phyloP scores from a whole-genome alignment of 495 filamentous ascomycete genomes.

The Thermochaetoides thermophila region DNA sequence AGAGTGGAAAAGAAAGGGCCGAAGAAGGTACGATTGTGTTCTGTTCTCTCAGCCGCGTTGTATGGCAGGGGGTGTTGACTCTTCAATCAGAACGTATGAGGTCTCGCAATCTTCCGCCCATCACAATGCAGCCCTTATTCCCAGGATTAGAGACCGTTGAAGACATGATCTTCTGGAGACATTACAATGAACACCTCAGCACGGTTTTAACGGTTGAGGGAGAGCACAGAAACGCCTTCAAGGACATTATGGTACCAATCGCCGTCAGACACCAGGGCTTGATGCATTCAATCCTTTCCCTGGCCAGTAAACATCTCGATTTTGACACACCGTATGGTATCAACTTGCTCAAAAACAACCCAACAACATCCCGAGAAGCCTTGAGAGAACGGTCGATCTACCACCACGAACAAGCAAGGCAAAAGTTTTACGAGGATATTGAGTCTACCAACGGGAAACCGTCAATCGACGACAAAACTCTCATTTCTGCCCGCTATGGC shows the following conservation, averaged over 20 bases:
- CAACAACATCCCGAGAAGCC: conserved; percentile 24
- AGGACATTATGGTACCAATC: conserved; percentile 75
- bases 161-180: conserved; percentile 71
- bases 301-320: conserved; percentile 70
- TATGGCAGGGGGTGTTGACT: conserved; percentile 11
- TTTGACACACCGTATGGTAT: conserved; percentile 34
- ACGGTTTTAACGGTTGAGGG: conserved; percentile 70
- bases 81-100: conserved; percentile 26
- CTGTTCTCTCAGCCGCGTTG: neutral
- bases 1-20: conserved; percentile 60
- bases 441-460: conserved; percentile 23
- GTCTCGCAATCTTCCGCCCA: conserved; percentile 34
- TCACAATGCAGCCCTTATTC: conserved; percentile 63
- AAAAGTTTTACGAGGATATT: conserved; percentile 37
- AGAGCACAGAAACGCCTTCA: conserved; percentile 78
- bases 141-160: conserved; percentile 75
- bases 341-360: conserved; percentile 30
- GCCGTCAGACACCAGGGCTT: conserved; percentile 69
- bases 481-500: conserved; percentile 52
- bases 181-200: conserved; percentile 72
- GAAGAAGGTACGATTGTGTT: conserved; percentile 45
- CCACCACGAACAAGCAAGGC: conserved; percentile 47
- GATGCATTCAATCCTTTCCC: conserved; percentile 84
- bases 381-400: conserved; percentile 34
- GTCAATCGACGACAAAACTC: conserved; percentile 27